phyloP scores from a whole-genome alignment of 352 stramenopile genomes.

The Phytophthora pluvialis region DNA sequence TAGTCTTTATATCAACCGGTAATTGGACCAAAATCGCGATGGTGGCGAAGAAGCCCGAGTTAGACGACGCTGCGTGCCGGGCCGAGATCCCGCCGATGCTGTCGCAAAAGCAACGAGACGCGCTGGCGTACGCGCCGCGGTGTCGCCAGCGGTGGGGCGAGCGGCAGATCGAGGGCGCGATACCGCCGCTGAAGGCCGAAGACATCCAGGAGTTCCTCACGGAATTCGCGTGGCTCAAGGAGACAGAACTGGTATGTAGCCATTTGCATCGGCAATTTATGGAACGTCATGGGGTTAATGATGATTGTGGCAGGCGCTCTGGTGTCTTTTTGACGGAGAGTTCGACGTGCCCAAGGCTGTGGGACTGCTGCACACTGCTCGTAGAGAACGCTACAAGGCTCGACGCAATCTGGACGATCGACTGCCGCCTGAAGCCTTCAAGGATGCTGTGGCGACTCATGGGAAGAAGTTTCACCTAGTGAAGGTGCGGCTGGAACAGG shows the following conservation, averaged over 20 bases:
- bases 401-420: constrained; percentile 31
- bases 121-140: constrained; percentile 23
- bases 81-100: constrained; percentile 64
- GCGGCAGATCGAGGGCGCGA: constrained; percentile 12
- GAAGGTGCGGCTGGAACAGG: constrained; percentile 37
- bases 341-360: constrained; percentile 55
- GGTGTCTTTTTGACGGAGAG: constrained; percentile 62
- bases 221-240: constrained; percentile 53
- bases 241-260: constrained; percentile 60
- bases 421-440: constrained; percentile 51
- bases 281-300: not conserved
- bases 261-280: not conserved
- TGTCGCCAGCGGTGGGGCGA: constrained; percentile 55
- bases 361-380: constrained; percentile 42
- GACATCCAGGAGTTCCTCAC: constrained; percentile 62
- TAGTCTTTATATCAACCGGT: constrained; percentile 6
- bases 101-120: constrained; percentile 30
- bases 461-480: constrained; percentile 73
- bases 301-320: constrained; percentile 50
- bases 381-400: constrained; percentile 35
- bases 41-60: constrained; percentile 21
- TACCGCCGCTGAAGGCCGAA: constrained; percentile 31
- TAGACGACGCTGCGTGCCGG: constrained; percentile 46
- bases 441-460: constrained; percentile 44
- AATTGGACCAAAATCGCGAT: constrained; percentile 10